Percentiles rank a stretch among this genome's conserved stretches.
These are phyloP conservation scores for Kwoniella mangroviensis DNA, from an alignment of 768 basidiomycete genomes.

Conservation along the genomic window DNA sequence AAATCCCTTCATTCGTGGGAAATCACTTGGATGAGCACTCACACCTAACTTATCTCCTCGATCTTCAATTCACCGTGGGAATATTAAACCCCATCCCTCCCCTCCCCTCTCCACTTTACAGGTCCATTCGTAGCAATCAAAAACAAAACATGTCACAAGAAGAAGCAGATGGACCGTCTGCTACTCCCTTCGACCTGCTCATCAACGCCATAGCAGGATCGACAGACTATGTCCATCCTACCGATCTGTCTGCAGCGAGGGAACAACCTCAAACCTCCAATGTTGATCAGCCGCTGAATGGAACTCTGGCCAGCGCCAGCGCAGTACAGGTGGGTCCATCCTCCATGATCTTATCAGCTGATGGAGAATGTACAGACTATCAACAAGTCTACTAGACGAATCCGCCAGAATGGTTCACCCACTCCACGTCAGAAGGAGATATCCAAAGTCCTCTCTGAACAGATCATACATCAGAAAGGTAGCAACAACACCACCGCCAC, in stretches of 20 bases:
- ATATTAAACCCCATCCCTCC: neutral
- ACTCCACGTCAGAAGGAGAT: conserved; percentile 23
- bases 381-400: neutral
- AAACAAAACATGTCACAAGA: conserved; percentile 10
- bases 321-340: neutral
- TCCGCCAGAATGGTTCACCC: conserved; percentile 2
- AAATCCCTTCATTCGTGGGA: too few species aligned
- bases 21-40: too few species aligned
- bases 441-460: conserved; percentile 11
- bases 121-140: conserved; percentile 16
- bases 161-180: conserved; percentile 20
- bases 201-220: conserved; percentile 51
- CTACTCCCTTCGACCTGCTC: conserved; percentile 48
- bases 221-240: conserved; percentile 19
- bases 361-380: neutral
- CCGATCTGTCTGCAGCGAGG: neutral
- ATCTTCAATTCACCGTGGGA: conserved; percentile 30
- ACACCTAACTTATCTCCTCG: too few species aligned
- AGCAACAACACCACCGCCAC: neutral
- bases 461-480: conserved; percentile 1
- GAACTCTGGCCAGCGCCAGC: too few species aligned
- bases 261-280: neutral
- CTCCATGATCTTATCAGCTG: neutral
- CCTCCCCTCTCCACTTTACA: conserved; percentile 24
- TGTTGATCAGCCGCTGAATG: neutral